Conservation (phyloP, 2,329 filamentous ascomycete species). For the Trichoderma endophyticum region DNA sequence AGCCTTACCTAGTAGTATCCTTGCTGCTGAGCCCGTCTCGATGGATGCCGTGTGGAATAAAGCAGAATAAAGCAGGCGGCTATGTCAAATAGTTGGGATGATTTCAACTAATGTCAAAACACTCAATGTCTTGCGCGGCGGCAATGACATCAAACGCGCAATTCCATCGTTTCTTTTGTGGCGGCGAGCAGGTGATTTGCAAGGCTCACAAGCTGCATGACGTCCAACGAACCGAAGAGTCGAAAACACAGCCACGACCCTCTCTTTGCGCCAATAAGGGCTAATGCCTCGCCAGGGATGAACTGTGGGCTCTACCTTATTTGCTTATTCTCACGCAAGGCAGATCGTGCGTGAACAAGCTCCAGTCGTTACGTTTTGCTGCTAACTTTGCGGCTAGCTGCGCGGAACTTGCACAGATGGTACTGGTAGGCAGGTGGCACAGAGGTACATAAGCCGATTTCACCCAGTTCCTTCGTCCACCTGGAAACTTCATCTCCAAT, state of each 20-base stretch:
- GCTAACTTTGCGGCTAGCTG: not conserved
- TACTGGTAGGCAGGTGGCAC: not conserved
- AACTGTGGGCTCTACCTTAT: conserved; percentile 14
- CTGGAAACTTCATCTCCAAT: not conserved
- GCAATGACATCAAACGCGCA: not conserved
- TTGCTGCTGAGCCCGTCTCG: too few relatives aligned
- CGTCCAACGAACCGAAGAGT: not conserved
- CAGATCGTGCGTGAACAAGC: conserved; percentile 13
- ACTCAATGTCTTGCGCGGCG: not conserved
- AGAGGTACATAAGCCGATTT: conserved; percentile 6
- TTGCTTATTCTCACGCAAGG: conserved; percentile 17
- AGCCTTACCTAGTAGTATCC: not conserved
- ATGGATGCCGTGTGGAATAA: not conserved
- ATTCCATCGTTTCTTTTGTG: not conserved
- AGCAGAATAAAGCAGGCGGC: not conserved
- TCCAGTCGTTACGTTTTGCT: not conserved
- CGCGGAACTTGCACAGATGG: not conserved
- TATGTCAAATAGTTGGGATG: not conserved
- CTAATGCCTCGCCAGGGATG: not conserved
- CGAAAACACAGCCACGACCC: conserved; percentile 11
- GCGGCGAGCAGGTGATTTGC: not conserved
- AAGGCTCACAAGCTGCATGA: conserved; percentile 7
- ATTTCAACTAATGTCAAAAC: not conserved
- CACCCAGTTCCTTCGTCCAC: not conserved
- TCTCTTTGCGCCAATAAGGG: conserved; percentile 9